Evolutionary conservation across 106 monocot species (phyloP).

Genomic region (Cymbidium sinense): DNA sequence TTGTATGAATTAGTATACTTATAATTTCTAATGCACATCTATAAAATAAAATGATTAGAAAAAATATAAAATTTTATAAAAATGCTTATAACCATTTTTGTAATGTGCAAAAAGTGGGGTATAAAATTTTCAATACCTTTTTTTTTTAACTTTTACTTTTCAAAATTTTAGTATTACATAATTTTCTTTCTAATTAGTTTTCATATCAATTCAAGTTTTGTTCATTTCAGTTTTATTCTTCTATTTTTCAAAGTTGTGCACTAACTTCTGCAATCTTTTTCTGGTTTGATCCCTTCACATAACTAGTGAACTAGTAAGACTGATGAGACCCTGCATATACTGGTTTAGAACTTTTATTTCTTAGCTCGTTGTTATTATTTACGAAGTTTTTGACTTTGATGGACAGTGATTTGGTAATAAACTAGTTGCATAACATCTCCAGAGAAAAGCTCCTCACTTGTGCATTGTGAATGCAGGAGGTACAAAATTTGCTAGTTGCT

Average conservation of each 20-base stretch:
- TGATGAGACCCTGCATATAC: background rate
- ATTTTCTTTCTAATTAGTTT: too few relatives aligned
- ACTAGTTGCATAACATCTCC: too few relatives aligned
- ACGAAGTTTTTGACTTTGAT: background rate
- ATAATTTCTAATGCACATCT: too few relatives aligned
- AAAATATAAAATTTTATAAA: too few relatives aligned
- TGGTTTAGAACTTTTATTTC: background rate
- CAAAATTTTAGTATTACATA: too few relatives aligned
- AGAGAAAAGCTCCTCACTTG: background rate
- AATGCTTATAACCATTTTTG: too few relatives aligned
- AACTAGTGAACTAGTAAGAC: background rate
- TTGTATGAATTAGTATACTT: too few relatives aligned
- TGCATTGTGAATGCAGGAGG: conserved; percentile 50
- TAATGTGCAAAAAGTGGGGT: too few relatives aligned
- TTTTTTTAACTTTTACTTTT: too few relatives aligned
- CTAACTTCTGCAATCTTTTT: background rate
- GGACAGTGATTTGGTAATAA: background rate
- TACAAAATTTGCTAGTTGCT: conserved; percentile 89
- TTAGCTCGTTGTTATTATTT: background rate
- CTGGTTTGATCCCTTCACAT: background rate
- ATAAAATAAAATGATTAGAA: too few relatives aligned
- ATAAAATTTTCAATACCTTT: too few relatives aligned
- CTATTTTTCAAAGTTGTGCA: background rate
- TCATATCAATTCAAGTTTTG: background rate
- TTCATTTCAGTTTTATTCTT: background rate